Percentiles rank a stretch among this genome's conserved stretches.
These are phyloP conservation scores for Solanum tarapatanum DNA, from an alignment of 257 asterid genomes.

Conservation along the genomic window DNA sequence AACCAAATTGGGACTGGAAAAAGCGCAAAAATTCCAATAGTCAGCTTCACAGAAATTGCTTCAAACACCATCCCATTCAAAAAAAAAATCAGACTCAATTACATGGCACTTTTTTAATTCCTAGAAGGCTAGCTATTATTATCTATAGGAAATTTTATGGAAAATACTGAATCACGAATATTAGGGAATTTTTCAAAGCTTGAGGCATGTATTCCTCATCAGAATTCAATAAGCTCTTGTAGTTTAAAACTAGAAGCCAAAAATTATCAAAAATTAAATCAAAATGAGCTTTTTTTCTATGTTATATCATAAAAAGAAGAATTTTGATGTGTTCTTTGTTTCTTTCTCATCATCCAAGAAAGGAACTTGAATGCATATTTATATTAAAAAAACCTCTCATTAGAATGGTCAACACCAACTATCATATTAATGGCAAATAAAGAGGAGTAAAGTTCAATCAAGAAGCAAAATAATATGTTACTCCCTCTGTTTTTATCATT, in stretches of 20 bases:
- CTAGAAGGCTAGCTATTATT: neutral
- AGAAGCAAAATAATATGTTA: neutral
- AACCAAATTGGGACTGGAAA: neutral
- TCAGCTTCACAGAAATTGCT: neutral
- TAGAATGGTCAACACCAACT: neutral
- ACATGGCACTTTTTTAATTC: neutral
- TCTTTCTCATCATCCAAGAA: neutral
- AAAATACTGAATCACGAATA: neutral
- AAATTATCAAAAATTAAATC: neutral
- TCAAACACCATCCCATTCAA: neutral
- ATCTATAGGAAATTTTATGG: neutral
- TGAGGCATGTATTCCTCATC: neutral
- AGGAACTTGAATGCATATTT: neutral
- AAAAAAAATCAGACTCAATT: neutral
- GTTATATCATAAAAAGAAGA: neutral
- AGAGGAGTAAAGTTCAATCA: neutral
- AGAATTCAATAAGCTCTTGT: too few species aligned
- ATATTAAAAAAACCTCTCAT: neutral
- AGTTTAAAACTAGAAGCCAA: too few species aligned
- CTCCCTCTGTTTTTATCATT: neutral
- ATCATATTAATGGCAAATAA: neutral
- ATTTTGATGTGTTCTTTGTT: neutral
- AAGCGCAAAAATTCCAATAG: neutral
- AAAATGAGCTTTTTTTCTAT: neutral
- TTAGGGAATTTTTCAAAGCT: neutral